Evolutionary conservation across 176 grass and related monocot genomes (phyloP), one percentile per base, ranked within the genome.

Genomic region (Oryza australiensis): DNA sequence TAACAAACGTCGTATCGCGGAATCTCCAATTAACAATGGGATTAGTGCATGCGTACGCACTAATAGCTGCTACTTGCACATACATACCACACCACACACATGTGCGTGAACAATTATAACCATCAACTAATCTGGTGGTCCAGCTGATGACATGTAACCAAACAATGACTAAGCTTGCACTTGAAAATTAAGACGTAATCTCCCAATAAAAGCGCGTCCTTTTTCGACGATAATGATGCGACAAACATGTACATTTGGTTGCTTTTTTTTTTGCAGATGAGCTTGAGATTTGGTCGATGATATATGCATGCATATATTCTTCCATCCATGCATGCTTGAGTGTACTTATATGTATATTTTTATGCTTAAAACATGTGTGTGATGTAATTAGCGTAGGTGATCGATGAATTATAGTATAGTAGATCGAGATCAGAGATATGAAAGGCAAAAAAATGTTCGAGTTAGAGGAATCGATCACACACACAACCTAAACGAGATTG

Each of bases 91-190:
- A 5, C 15, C 51, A 66, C 15, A 9, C 20, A 20, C 49, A 22
- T 53, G 51, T 64, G 26, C n/a, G 82, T 15, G 42, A 6, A 20
- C 46, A 40, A 51, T 53, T 53, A 53, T 53, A 53, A 53, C 49
- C 9, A 53, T 55, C 49, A 70, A 22, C 27, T 32, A 8, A 60
- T 45, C 45, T 49, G 7, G 20, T 55, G 64, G 20, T 2, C 26
- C 0, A 13, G 27, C 80, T 11, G 81, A 37, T 85, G 77, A 81
- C 82, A 64, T 80, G 33, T 37, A 51, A 28, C 26, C 4, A 12
- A 22, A 23, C 27, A 18, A 78, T 86, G 84, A 83, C 16, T 70
- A 86, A 90, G 84, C 73, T 34, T 30, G 79, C 79, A 86, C 88
- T 73, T 62, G 45, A 22, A 26, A 40, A 55, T 55, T n/a, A 55